Base-by-base conservation (phyloP, 1,284 basidiomycete species). In the Apiotrichum brassicae region DNA sequence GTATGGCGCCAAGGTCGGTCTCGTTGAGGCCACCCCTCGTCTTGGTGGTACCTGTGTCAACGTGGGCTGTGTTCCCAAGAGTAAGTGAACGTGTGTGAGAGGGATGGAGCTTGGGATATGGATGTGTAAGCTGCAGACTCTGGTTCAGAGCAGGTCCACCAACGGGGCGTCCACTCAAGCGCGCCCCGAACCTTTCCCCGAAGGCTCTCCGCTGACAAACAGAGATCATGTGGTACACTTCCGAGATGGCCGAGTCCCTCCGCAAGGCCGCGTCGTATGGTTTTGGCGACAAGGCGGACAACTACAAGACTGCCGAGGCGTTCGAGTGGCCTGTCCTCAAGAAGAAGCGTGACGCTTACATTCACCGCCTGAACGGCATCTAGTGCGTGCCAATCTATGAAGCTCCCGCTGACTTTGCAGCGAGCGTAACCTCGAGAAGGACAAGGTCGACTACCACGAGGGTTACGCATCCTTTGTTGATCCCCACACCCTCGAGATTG, bases 171-270 rank as follows among this genome's bases (percentile, higher is more conserved):
- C n/a, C n/a, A n/a, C n/a, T 30, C 28, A 30, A 11, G 3, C 3
- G 28, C 28, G 28, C 28, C 28, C 28, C 28, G 9, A 30, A 30
- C 28, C 11, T 30, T 30, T n/a, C n/a, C n/a, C n/a, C n/a, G n/a
- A n/a, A n/a, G n/a, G n/a, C n/a, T n/a, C n/a, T n/a, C n/a, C 79
- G 83, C 48, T 56, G 25, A 50, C 42, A 40, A 52, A 35, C 35
- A 62, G 74, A 97, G 87, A 84, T 99, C 56, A 98, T 98, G 95
- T 98, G 95, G 95, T 88, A 98, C 68, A 92, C 94, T 28, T 91
- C 95, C 46, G 94, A 97, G 73, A 76, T 92, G 47, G 82, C 85
- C 35, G 92, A 94, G 64, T 86, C 86, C 64, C 76, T 95, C 40
- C 79, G 81, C 42, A 82, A 87, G 54, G 76, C 78, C 53, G 81